Conservation (phyloP, 129 eudicot species). For the Flaveria linearis region DNA sequence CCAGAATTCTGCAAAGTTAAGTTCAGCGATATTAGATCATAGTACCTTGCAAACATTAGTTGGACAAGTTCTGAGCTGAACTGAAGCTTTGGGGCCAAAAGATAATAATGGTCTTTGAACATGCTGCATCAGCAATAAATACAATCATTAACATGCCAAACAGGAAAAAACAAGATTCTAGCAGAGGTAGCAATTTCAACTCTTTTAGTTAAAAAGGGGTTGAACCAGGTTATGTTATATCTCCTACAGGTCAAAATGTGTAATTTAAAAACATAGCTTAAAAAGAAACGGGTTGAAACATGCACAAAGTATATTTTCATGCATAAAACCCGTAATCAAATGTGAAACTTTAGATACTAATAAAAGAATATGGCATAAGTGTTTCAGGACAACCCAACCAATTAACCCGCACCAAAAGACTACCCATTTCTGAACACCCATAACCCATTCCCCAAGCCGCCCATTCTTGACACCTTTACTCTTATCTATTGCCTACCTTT, state of each 20-base stretch:
- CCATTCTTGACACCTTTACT: slow-evolving; percentile 22
- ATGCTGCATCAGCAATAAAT: slow-evolving; percentile 61
- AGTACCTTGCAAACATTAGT: slow-evolving; percentile 78
- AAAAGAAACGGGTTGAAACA: neutral
- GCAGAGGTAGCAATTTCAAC: neutral
- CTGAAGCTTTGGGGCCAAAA: slow-evolving; percentile 94
- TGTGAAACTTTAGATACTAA: neutral
- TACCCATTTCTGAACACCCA: neutral
- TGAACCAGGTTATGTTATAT: neutral
- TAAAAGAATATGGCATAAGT: neutral
- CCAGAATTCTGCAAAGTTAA: neutral
- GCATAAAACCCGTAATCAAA: neutral
- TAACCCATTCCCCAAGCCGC: neutral
- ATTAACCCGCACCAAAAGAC: neutral
- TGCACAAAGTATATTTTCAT: neutral
- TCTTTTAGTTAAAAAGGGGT: neutral
- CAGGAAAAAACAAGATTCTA: neutral
- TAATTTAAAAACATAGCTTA: neutral
- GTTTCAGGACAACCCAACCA: neutral
- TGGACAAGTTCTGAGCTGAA: slow-evolving; percentile 76
- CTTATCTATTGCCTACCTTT: slow-evolving; percentile 45
- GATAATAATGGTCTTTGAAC: slow-evolving; percentile 90
- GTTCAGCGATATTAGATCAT: slow-evolving; percentile 5
- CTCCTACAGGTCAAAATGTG: neutral
- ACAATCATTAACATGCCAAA: slow-evolving; percentile 13